A percentile compares a stretch with the other conserved stretches of the same genome.
These are phyloP conservation scores for Blastobotrys chiropterorum DNA, from an alignment of 805 yeast species.

Conservation along the genomic window DNA sequence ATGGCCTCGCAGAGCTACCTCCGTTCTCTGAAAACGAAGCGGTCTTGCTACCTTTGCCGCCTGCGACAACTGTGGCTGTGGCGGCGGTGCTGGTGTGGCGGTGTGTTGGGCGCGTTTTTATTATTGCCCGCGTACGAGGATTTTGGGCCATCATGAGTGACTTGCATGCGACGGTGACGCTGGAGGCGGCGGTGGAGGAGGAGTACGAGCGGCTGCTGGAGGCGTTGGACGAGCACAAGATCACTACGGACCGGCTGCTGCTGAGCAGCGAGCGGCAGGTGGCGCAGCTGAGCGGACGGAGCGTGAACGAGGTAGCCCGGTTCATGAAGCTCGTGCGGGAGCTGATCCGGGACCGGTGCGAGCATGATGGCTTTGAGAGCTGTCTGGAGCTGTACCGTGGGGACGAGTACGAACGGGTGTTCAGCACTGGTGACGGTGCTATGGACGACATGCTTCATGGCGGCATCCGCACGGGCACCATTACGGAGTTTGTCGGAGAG, in stretches of 20 bases:
- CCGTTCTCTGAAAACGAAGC: too few species aligned
- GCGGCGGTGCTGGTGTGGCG: too few species aligned
- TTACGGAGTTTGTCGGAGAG: conserved; percentile 78
- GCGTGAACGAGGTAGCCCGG: conserved; percentile 12
- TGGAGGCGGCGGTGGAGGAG: background rate
- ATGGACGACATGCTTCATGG: conserved; percentile 49
- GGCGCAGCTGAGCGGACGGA: conserved; percentile 9
- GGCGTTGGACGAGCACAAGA: conserved; percentile 11
- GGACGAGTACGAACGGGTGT: conserved; percentile 1
- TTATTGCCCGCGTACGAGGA: background rate
- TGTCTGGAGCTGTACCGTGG: background rate
- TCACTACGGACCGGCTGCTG: conserved; percentile 13
- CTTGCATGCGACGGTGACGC: background rate
- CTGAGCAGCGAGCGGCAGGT: conserved; percentile 7
- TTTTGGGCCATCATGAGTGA: conserved; percentile 2
- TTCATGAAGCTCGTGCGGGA: conserved; percentile 7
- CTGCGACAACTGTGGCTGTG: too few species aligned
- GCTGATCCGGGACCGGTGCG: background rate
- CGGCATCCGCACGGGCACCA: conserved; percentile 41
- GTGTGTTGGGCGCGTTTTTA: background rate
- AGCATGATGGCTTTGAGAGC: background rate
- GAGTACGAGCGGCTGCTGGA: conserved; percentile 14
- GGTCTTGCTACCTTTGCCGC: too few species aligned
- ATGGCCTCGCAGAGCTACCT: too few species aligned
- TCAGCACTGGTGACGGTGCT: conserved; percentile 46